phyloP scores from a whole-genome alignment of 148 eudicot species.

The Cornus controversa region DNA sequence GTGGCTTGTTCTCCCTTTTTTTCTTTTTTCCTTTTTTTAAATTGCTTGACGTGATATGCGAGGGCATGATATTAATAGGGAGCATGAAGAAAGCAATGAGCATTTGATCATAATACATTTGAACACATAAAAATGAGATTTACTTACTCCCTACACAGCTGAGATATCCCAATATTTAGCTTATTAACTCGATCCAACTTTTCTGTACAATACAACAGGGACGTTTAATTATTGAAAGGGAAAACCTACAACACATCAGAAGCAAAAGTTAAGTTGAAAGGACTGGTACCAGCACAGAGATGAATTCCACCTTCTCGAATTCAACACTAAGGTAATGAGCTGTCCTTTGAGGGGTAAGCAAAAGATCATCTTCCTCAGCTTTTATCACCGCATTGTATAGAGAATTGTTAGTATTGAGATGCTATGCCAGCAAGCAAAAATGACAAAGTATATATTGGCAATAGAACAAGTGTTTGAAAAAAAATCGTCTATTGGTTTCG shows the following conservation, averaged over 20 bases:
- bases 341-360: conserved; percentile 55
- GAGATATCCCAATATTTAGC: conserved; percentile 63
- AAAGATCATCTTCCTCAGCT: conserved; percentile 64
- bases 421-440: conserved; percentile 34
- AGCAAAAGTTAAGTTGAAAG: conserved; percentile 14
- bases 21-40: no score
- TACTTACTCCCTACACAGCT: conserved; percentile 70
- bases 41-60: no score
- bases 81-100: no score
- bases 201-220: conserved; percentile 41
- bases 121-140: no score
- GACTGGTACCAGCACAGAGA: conserved; percentile 61
- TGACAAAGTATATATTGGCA: conserved; percentile 3
- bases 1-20: no score
- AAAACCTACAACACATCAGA: conserved; percentile 5
- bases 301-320: conserved; percentile 98
- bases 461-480: neutral
- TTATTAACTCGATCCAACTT: conserved; percentile 69
- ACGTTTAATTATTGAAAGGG: conserved; percentile 3
- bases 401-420: conserved; percentile 71
- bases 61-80: no score
- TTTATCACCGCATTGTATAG: conserved; percentile 72
- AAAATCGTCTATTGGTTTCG: no score
- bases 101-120: no score
- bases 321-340: conserved; percentile 75